phyloP scores from a whole-genome alignment of 352 stramenopile genomes.

The Phytophthora pisi region DNA sequence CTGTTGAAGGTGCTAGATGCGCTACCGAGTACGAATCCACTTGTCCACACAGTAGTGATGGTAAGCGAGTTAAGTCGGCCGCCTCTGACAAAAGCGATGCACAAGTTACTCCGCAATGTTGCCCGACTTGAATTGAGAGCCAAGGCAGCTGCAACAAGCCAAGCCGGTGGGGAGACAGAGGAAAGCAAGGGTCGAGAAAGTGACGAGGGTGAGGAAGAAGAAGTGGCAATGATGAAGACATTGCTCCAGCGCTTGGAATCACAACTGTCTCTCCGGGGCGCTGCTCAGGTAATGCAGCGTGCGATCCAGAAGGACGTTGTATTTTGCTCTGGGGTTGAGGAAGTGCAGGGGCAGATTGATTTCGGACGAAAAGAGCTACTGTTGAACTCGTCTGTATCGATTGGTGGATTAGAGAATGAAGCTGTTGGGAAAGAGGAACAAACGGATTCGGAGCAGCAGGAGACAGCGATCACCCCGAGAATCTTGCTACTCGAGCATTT shows the following conservation, averaged over 20 bases:
- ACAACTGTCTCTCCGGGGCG: slow-evolving; percentile 38
- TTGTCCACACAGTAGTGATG: slow-evolving; percentile 45
- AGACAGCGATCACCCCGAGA: slow-evolving; percentile 12
- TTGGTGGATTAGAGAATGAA: slow-evolving; percentile 2
- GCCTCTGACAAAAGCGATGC: slow-evolving; percentile 53
- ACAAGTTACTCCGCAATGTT: slow-evolving; percentile 38
- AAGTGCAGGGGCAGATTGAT: slow-evolving; percentile 30
- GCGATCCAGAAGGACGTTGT: slow-evolving; percentile 26
- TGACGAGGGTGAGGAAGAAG: slow-evolving; percentile 6
- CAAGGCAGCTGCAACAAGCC: neutral
- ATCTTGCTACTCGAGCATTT: slow-evolving; percentile 57
- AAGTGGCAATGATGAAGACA: slow-evolving; percentile 3
- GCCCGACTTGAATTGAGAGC: slow-evolving; percentile 16
- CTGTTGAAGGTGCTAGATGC: slow-evolving; percentile 33
- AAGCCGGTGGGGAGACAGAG: slow-evolving; percentile 4
- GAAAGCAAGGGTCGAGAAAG: neutral
- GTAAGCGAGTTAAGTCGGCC: slow-evolving; percentile 57
- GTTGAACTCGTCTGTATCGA: slow-evolving; percentile 9
- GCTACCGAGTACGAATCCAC: neutral
- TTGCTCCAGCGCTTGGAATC: slow-evolving; percentile 27
- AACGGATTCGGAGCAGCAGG: neutral
- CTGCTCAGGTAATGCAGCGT: slow-evolving; percentile 47
- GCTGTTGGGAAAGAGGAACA: neutral
- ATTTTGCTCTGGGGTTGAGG: slow-evolving; percentile 41
- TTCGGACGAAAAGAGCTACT: slow-evolving; percentile 14